Conservation (phyloP, 257 asterid species). For the Salvia splendens region DNA sequence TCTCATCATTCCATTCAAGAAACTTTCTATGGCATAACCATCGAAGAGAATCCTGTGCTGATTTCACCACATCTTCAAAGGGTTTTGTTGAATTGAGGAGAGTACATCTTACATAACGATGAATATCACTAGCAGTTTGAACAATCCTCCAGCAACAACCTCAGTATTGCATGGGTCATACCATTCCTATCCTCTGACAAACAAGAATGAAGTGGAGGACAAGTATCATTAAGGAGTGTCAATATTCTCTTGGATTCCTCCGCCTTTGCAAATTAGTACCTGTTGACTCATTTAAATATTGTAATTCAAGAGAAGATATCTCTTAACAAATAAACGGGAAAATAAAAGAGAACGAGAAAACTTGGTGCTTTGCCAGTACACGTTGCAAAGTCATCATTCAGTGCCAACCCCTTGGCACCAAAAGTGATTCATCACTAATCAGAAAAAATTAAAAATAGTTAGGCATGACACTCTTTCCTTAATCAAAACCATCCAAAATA, state of each 20-base stretch:
- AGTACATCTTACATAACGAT: constrained; percentile 95
- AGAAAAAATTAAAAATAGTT: too few species aligned
- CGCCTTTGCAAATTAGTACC: constrained; percentile 89
- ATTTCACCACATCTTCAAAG: constrained; percentile 93
- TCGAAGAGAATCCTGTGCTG: constrained; percentile 96
- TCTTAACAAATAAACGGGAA: too few species aligned
- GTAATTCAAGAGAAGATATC: too few species aligned
- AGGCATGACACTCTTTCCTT: too few species aligned
- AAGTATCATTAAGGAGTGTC: constrained; percentile 75
- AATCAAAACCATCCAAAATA: too few species aligned
- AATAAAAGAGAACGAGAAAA: too few species aligned
- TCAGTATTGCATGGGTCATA: constrained; percentile 98
- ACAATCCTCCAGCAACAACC: constrained; percentile 99
- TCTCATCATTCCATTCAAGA: constrained; percentile 89
- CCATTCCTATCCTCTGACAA: constrained; percentile 98
- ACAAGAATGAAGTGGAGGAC: constrained; percentile 95
- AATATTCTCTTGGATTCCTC: constrained; percentile 78
- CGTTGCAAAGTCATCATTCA: too few species aligned
- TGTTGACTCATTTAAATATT: constrained; percentile 35
- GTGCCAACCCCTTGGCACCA: too few species aligned
- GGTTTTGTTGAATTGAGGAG: constrained; percentile 95
- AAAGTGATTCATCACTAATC: too few species aligned
- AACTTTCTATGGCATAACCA: constrained; percentile 93
- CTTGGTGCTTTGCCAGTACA: too few species aligned
- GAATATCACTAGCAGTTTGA: constrained; percentile 88